Evolutionary conservation across 1,284 basidiomycete genomes (phyloP).

Genomic region (Sporisorium reilianum): DNA sequence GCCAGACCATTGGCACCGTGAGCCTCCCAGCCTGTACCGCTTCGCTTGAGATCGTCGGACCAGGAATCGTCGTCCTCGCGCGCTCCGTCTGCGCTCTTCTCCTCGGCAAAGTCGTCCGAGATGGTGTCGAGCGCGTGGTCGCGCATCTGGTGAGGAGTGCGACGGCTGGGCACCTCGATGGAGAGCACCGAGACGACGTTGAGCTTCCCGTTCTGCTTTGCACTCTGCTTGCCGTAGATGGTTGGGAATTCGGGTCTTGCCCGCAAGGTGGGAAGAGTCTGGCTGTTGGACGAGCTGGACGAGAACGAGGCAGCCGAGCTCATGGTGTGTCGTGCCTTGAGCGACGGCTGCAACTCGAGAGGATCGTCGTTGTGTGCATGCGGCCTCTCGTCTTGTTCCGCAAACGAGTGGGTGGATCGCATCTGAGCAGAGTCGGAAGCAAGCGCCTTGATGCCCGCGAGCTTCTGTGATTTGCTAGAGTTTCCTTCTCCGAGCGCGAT

Average conservation of each 20-base stretch:
- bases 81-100: slow-evolving; percentile 11
- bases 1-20: slow-evolving; percentile 2
- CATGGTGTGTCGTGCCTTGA: slow-evolving; percentile 12
- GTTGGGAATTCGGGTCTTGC: slow-evolving; percentile 88
- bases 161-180: slow-evolving; percentile 84
- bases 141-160: slow-evolving; percentile 73
- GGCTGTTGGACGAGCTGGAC: slow-evolving; percentile 33
- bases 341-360: slow-evolving; percentile 15
- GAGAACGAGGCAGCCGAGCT: slow-evolving; percentile 40
- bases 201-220: slow-evolving; percentile 72
- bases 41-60: slow-evolving; percentile 60
- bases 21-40: slow-evolving; percentile 24
- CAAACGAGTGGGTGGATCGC: slow-evolving; percentile 16
- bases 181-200: slow-evolving; percentile 89
- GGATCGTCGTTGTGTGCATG: slow-evolving; percentile 49
- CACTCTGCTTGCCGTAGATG: slow-evolving; percentile 75
- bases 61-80: slow-evolving; percentile 44
- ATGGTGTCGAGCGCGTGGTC: slow-evolving; percentile 53
- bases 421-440: slow-evolving; percentile 9
- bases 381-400: slow-evolving; percentile 13
- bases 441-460: slow-evolving; percentile 34
- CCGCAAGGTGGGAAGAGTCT: slow-evolving; percentile 78
- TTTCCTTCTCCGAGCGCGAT: slow-evolving; percentile 87
- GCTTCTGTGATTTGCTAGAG: slow-evolving; percentile 73
- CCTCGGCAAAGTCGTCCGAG: slow-evolving; percentile 38